Evolutionary conservation across 148 eudicot species (phyloP).

Genomic region (Agrostemma githago): DNA sequence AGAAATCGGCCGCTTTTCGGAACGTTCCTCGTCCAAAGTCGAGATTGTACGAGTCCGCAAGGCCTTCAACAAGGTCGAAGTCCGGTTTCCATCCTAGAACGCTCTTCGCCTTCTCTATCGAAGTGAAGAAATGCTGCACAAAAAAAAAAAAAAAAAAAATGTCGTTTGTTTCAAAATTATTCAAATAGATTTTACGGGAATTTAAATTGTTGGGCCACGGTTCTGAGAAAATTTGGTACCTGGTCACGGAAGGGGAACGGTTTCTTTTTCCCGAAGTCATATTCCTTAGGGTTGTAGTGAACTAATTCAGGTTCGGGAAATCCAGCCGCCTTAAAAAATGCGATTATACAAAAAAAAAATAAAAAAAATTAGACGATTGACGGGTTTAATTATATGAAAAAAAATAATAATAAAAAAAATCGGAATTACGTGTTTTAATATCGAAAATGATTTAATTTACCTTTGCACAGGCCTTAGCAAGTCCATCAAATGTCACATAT

Average conservation of each 20-base stretch:
- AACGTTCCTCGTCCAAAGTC: slow-evolving; percentile 92
- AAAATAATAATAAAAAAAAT: neutral
- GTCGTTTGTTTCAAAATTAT: neutral
- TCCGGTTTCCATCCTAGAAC: slow-evolving; percentile 82
- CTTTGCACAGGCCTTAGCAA: slow-evolving; percentile 97
- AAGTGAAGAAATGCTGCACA: slow-evolving; percentile 95
- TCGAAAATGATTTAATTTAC: slow-evolving; percentile 25
- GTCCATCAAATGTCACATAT: slow-evolving; percentile 93
- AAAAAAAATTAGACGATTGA: neutral
- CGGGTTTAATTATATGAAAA: neutral
- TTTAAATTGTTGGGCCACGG: too few species aligned
- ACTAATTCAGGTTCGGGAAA: slow-evolving; percentile 95
- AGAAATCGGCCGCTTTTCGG: slow-evolving; percentile 90
- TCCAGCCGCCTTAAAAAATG: slow-evolving; percentile 73
- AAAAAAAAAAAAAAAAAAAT: neutral
- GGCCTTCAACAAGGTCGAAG: slow-evolving; percentile 71
- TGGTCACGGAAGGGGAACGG: slow-evolving; percentile 98
- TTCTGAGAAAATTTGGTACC: slow-evolving; percentile 33
- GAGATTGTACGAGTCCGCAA: slow-evolving; percentile 82
- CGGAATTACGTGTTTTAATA: neutral
- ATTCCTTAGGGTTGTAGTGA: slow-evolving; percentile 88
- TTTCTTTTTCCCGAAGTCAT: slow-evolving; percentile 95
- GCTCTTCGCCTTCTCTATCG: slow-evolving; percentile 83
- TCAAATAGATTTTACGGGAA: neutral
- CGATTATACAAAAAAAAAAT: too few species aligned